These are phyloP conservation scores for Colletotrichum spaethianum DNA, from an alignment of 2,329 filamentous ascomycete genomes.

Conservation along the genomic window DNA sequence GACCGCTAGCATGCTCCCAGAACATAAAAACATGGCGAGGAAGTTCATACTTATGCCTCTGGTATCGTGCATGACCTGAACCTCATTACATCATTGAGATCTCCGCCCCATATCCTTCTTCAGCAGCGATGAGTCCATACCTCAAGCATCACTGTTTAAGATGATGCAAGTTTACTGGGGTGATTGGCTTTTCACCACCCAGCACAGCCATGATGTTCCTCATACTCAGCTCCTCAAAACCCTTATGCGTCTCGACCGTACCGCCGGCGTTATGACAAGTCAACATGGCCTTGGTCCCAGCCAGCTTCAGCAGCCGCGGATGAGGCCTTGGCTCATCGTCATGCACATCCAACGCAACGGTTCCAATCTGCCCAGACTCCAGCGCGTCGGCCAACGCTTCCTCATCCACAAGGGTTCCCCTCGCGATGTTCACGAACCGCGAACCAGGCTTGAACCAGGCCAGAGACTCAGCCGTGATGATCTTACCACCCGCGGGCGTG, in stretches of 20 bases:
- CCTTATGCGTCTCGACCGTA: conserved; percentile 75
- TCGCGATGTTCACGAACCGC: conserved; percentile 76
- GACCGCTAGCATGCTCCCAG: too few species aligned
- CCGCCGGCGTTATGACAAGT: conserved; percentile 79
- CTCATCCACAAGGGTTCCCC: conserved; percentile 76
- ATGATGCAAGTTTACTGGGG: conserved; percentile 74
- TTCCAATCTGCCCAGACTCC: conserved; percentile 62
- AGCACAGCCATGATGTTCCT: conserved; percentile 75
- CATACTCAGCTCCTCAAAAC: conserved; percentile 77
- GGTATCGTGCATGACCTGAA: neutral
- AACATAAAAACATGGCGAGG: too few species aligned
- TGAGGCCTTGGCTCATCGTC: conserved; percentile 71
- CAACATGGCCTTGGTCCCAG: conserved; percentile 65
- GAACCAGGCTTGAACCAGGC: conserved; percentile 66
- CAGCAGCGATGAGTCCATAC: neutral
- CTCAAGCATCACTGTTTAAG: conserved; percentile 49
- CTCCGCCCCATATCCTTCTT: neutral
- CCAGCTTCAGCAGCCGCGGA: conserved; percentile 58
- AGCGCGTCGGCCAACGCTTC: conserved; percentile 73
- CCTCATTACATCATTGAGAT: neutral
- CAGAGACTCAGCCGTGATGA: conserved; percentile 66
- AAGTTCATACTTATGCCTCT: too few species aligned
- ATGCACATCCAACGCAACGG: conserved; percentile 76
- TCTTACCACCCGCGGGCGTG: conserved; percentile 65
- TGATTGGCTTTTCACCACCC: conserved; percentile 64